Base-by-base conservation (phyloP, 768 basidiomycete species). In the Mycena leptocephala region DNA sequence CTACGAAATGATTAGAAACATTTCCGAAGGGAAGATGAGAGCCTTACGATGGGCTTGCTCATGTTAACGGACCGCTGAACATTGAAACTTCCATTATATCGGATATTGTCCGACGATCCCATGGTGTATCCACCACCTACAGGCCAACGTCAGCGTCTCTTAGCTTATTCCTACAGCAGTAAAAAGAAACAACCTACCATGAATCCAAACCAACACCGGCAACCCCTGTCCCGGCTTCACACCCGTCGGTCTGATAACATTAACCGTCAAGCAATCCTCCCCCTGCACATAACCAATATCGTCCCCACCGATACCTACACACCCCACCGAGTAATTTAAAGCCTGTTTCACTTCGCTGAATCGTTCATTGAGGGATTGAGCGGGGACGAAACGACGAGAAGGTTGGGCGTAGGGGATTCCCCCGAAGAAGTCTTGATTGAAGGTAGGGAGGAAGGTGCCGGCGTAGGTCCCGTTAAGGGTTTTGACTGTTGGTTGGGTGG, bases 31-130 rank as follows among this genome's bases (percentile, higher is more conserved):
- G 59, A 70, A 59, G 69, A 70, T 46, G 58, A 61, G 39, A 62
- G 58, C 58, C 46, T 61, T 70, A 70, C 69, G 46, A 70, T 70
- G 69, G 69, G 58, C 69, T 70, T 70, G 69, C 69, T 62, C 69
- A 70, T 70, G 43, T 70, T 70, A 20, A 70, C 69, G 46, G 69
- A 70, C 69, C 69, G 69, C 69, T 70, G 69, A 70, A 70, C 69
- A 62, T 70, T 70, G 69, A 70, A 70, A 70, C 69, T 70, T 70
- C 69, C 69, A 70, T 70, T 70, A 62, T 70, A 70, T 70, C 69
- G 69, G 69, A 70, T 70, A 70, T 70, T 70, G 69, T 70, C 69
- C 59, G 69, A 70, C 59, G 69, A 70, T 70, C 69, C 69, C 69
- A 70, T 70, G 58, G 14, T 30, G 69, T 70, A 70, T 70, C 11